Base-by-base conservation (phyloP, 768 basidiomycete genomes). In the Boletus eberwhitei region DNA sequence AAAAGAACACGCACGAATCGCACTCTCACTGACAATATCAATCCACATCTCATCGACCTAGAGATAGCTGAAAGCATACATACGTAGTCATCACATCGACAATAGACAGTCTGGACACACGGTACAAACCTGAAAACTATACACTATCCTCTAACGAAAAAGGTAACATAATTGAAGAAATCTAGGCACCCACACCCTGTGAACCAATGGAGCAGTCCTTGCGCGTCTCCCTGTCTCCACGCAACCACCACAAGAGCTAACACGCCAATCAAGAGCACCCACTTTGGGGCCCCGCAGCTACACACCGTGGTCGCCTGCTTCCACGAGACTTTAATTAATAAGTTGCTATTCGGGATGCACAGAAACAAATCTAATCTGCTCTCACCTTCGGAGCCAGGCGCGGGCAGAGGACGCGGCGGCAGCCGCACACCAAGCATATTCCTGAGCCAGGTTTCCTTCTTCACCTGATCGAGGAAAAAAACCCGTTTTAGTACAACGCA, bases 391-490 rank as follows among this genome's bases (percentile, higher is more conserved):
- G 48, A 31, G 7, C 42, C 51, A 7, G 59, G 55, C 7, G 35
- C 2, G 1, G 60, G 52, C 22, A 44, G 42, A 22, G 52, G 61
- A 19, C 71, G 69, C 0, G 66, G 60, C 0, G 69, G 69, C 2
- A 71, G 47, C 12, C 52, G 59, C 24, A 12, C 39, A 0, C 62
- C 60, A 3, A 67, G 44, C 7, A 44, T 26, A 2, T n/a, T 53
- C n/a, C 13, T 57, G 5, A 72, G 55, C 46, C 50, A 65, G 16
- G 48, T 13, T 44, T 67, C 58, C 34, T 72, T 72, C 58, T 62
- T 65, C n/a, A 9, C 14, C 71, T 71, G 36, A 21, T 43, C 2
- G 4, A 14, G 5, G 32, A 9, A 29, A 49, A 29, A 49, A 26
- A 26, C 36, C 4, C 11, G 11, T 19, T 52, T 1, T 32, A 52